Evolutionary conservation across 306 rosid genomes (phyloP).

Genomic region (Cucumis melo): DNA sequence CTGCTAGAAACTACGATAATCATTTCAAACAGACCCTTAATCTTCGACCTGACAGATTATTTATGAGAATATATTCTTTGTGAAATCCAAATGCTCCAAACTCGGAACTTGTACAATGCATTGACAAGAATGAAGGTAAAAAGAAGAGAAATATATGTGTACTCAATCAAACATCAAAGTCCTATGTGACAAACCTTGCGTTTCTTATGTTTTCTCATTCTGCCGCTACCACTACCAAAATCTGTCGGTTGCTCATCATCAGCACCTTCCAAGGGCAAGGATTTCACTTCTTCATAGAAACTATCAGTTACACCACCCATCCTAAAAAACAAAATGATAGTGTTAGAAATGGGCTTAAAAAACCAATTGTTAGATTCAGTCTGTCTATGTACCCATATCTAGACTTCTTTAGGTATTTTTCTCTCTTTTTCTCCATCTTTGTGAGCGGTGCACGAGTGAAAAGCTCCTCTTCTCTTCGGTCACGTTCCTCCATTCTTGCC

Average conservation of each 20-base stretch:
- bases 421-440: conserved; percentile 58
- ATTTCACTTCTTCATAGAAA: conserved; percentile 67
- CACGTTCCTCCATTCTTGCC: conserved; percentile 56
- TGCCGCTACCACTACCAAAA: conserved; percentile 21
- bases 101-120: background rate
- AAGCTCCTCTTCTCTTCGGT: conserved; percentile 62
- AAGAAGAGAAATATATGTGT: background rate
- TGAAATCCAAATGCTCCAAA: background rate
- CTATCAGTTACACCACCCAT: conserved; percentile 66
- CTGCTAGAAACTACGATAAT: too few relatives aligned
- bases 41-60: background rate
- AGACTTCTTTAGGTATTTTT: conserved; percentile 56
- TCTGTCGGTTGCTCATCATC: conserved; percentile 23
- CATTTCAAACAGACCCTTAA: too few relatives aligned
- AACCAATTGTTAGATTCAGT: background rate
- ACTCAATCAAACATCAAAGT: background rate
- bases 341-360: background rate
- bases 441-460: conserved; percentile 70
- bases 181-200: conserved; percentile 37
- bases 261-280: conserved; percentile 48
- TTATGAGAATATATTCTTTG: background rate
- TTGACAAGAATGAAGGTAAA: background rate
- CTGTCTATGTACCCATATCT: conserved; percentile 56
- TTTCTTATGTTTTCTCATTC: conserved; percentile 41
- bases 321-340: conserved; percentile 28